A percentile compares a stretch with the other conserved stretches of the same genome.
Conservation (phyloP, 176 grass and related monocot species). For the Aechmea fasciata region DNA sequence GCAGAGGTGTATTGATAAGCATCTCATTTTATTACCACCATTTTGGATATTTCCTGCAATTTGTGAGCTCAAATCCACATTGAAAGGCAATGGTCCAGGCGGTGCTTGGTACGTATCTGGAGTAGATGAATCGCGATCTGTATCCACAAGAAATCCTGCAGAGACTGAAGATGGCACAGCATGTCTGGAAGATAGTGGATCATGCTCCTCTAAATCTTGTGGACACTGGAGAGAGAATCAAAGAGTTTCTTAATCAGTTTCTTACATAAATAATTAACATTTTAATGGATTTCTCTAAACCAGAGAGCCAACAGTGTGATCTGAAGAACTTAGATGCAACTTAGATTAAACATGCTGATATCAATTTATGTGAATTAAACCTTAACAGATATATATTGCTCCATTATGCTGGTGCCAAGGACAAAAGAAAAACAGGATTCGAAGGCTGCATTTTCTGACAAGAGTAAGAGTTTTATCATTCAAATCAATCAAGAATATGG, state of each 20-base stretch:
- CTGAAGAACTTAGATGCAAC: not conserved
- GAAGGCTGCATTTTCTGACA: not conserved
- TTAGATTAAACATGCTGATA: not conserved
- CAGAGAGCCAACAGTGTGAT: not conserved
- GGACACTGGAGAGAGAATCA: conserved; percentile 35
- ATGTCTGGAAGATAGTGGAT: conserved; percentile 51
- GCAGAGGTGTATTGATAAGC: no score
- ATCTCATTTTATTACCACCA: conserved; percentile 27
- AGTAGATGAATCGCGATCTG: conserved; percentile 65
- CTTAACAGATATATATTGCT: not conserved
- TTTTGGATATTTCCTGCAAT: conserved; percentile 16
- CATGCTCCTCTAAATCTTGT: conserved; percentile 61
- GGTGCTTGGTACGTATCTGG: conserved; percentile 73
- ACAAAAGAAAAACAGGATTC: not conserved
- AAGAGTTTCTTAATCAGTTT: conserved; percentile 1
- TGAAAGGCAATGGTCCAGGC: conserved; percentile 77
- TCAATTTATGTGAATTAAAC: not conserved
- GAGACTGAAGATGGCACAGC: conserved; percentile 48
- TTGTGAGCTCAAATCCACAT: conserved; percentile 45
- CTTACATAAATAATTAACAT: not conserved
- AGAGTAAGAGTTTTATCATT: not conserved
- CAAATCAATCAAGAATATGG: not conserved
- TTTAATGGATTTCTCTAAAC: not conserved
- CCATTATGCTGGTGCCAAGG: not conserved
- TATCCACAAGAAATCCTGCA: conserved; percentile 46